Base-by-base conservation (phyloP, 306 rosid species). In the Sicyos edulis region DNA sequence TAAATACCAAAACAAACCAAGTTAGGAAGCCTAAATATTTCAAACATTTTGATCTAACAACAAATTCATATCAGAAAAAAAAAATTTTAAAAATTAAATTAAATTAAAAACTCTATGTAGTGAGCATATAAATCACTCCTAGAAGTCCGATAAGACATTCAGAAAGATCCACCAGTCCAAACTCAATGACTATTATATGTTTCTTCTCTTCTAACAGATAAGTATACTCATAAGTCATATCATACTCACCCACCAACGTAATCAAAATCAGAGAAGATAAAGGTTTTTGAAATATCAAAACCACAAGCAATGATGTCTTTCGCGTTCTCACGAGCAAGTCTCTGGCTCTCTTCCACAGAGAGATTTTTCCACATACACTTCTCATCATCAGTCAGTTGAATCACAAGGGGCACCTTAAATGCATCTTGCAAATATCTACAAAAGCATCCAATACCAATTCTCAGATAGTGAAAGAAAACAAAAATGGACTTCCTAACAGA, bases 241-340 rank as follows among this genome's bases (percentile, higher is more conserved):
- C 63, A 14, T 44, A 85, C 96, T 83, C 71, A 90, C 98, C 96
- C 96, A 26, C 97, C 97, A 71, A 90, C 84, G 58, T 83, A 90
- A 78, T 81, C 85, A 60, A 88, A 88, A 79, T 91, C 92, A 6
- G 88, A 74, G 71, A 93, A 93, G 78, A 93, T 90, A 83, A 93
- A 93, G 75, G 97, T 93, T 78, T 80, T 86, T 2, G 92, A 75
- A 68, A 93, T 50, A 72, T 90, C 99, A 82, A 90, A 93, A 66
- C 97, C 99, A 80, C 99, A 93, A 70, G 99, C 99, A 77, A 93
- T 93, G 68, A 91, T 93, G 61, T 93, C 99, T 71, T 91, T 91
- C 2, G 99, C 92, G 71, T 93, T 91, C 83, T 93, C 96, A 47
- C 96, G 80, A 0, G 97, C 97, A 49, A 93, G 96, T 70, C 99